Conservation (phyloP, 1,284 basidiomycete species). For the Irpex lacteus region DNA sequence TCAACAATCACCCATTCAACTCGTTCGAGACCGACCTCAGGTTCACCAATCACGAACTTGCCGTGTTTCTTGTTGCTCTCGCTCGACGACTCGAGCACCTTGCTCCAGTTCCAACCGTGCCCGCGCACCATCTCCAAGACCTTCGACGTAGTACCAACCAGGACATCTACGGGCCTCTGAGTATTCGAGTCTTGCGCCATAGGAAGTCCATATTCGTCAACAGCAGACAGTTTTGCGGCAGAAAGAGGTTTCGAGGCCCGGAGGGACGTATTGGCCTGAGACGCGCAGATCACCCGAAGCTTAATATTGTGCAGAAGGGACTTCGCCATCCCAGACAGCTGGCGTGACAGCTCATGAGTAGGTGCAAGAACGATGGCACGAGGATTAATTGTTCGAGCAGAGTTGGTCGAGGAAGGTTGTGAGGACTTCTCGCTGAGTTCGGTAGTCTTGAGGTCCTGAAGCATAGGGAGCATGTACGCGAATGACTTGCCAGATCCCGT, state of each 20-base stretch:
- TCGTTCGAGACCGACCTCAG: slow-evolving; percentile 56
- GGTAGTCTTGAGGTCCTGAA: slow-evolving; percentile 71
- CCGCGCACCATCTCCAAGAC: slow-evolving; percentile 71
- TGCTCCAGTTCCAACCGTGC: slow-evolving; percentile 43
- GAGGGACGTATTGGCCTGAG: slow-evolving; percentile 50
- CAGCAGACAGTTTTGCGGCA: slow-evolving; percentile 33
- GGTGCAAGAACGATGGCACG: slow-evolving; percentile 81
- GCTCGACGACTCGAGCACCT: slow-evolving; percentile 24
- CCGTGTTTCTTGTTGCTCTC: slow-evolving; percentile 22
- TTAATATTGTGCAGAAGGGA: slow-evolving; percentile 71
- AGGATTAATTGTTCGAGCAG: slow-evolving; percentile 43
- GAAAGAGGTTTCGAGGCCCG: slow-evolving; percentile 47
- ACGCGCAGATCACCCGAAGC: slow-evolving; percentile 71
- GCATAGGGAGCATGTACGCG: slow-evolving; percentile 82
- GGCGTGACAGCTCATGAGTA: slow-evolving; percentile 84
- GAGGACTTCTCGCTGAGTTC: slow-evolving; percentile 33
- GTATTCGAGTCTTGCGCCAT: slow-evolving; percentile 24
- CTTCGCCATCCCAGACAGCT: slow-evolving; percentile 74
- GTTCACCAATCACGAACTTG: slow-evolving; percentile 37
- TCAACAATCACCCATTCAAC: slow-evolving; percentile 87
- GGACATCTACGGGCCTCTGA: slow-evolving; percentile 57
- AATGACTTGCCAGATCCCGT: slow-evolving; percentile 90
- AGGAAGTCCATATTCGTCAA: slow-evolving; percentile 22
- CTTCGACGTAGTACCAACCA: slow-evolving; percentile 78
- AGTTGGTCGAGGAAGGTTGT: neutral